A percentile compares a stretch with the other conserved stretches of the same genome.
These are phyloP conservation scores for Protomyces inundatus DNA, from an alignment of 1,139 yeast genomes.

Conservation along the genomic window DNA sequence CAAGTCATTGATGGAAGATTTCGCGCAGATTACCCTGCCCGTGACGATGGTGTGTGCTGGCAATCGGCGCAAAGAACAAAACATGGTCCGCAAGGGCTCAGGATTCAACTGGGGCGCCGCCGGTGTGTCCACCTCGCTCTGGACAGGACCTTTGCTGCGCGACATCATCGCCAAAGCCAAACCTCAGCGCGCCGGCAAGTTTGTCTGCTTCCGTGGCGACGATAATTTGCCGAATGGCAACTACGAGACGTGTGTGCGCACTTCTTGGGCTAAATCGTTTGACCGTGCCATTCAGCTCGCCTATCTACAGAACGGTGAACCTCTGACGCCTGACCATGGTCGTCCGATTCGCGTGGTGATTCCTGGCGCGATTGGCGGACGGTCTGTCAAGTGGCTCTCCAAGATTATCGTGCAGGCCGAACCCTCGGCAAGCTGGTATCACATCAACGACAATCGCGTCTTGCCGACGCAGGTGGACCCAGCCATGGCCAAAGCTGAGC, in stretches of 20 bases:
- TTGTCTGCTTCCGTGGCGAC: slow-evolving; percentile 39
- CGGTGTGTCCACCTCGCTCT: slow-evolving; percentile 39
- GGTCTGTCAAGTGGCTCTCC: slow-evolving; percentile 41
- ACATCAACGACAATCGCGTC: slow-evolving; percentile 40
- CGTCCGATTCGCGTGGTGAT: slow-evolving; percentile 39
- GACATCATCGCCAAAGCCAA: slow-evolving; percentile 36
- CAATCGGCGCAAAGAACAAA: slow-evolving; percentile 40
- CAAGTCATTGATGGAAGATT: slow-evolving; percentile 34
- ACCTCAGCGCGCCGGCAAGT: slow-evolving; percentile 36
- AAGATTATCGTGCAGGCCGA: slow-evolving; percentile 36
- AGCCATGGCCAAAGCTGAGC: slow-evolving; percentile 37
- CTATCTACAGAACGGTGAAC: slow-evolving; percentile 39
- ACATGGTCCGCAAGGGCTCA: slow-evolving; percentile 38
- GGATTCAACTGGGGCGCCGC: slow-evolving; percentile 42
- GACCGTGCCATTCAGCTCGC: slow-evolving; percentile 38
- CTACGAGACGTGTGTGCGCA: slow-evolving; percentile 39
- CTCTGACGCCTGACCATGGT: slow-evolving; percentile 40
- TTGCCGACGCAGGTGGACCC: slow-evolving; percentile 40
- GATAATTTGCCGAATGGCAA: slow-evolving; percentile 40
- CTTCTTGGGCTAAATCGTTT: slow-evolving; percentile 38
- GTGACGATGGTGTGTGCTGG: slow-evolving; percentile 41
- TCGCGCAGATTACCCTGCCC: slow-evolving; percentile 38
- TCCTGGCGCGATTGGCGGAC: slow-evolving; percentile 42
- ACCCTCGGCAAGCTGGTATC: slow-evolving; percentile 41
- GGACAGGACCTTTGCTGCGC: slow-evolving; percentile 39